Evolutionary conservation across 768 basidiomycete genomes (phyloP).

Genomic region (Lentinula aciculospora): DNA sequence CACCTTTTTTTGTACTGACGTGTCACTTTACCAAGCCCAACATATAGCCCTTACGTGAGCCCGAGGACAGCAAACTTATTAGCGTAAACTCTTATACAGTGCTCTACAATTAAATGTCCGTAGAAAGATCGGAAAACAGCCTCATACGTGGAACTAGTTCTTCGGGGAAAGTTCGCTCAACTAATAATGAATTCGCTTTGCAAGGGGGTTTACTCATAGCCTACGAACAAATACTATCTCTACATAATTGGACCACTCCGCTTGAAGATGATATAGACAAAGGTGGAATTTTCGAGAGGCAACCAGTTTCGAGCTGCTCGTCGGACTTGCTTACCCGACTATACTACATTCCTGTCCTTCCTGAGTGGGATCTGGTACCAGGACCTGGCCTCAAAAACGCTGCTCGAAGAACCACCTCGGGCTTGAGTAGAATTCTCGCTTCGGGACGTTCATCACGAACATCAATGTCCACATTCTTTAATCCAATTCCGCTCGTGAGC

Average conservation of each 20-base stretch:
- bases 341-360: too few species aligned
- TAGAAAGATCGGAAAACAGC: not conserved
- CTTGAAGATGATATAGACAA: too few species aligned
- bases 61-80: not conserved
- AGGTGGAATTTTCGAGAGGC: too few species aligned
- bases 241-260: too few species aligned
- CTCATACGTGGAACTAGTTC: too few species aligned
- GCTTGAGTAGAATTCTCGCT: not conserved
- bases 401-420: not conserved
- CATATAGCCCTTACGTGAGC: not conserved
- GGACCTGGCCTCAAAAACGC: not conserved
- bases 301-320: too few species aligned
- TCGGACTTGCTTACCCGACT: too few species aligned
- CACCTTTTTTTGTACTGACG: constrained; percentile 37
- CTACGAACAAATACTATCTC: too few species aligned
- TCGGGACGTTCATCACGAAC: not conserved
- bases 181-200: too few species aligned
- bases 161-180: too few species aligned
- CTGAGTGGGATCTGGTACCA: not conserved
- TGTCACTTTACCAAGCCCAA: constrained; percentile 30
- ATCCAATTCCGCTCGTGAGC: not conserved
- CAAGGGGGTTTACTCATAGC: too few species aligned
- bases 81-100: not conserved
- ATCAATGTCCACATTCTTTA: not conserved
- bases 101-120: not conserved